Evolutionary conservation across 306 rosid genomes (phyloP), one percentile per base, ranked within the genome.

Genomic region (Quercus dentata): DNA sequence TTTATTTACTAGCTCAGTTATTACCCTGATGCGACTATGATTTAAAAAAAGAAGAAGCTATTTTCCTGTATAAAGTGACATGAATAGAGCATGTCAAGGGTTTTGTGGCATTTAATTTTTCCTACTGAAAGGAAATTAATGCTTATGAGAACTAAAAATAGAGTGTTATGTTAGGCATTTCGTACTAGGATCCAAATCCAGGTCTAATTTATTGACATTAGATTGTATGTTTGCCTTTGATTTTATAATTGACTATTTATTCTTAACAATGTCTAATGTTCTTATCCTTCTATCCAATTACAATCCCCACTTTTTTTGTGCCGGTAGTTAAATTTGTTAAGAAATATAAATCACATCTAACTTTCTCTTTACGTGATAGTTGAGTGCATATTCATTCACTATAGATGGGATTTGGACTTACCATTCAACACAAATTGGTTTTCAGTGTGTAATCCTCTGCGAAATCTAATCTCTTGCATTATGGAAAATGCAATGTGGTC

Each of bases 391-490:
- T 20, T 46, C 64, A 62, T 51, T 76, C 13, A 41, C 38, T 33
- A 57, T n/a, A 72, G 76, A 59, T 62, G 74, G 76, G 76, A 5
- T 14, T 63, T 63, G 33, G 28, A 6, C 69, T 27, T 63, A 15
- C 30, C 15, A 28, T 63, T 28, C 6, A 27, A 44, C 69, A 15
- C 9, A 28, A 28, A 3, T 5, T 28, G 9, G 75, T 55, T 75
- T 56, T 74, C 71, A 30, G 21, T 76, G 73, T 56, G 64, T 71
- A 49, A 27, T 65, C 68, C 69, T n/a, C 33, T 77, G 69, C 61
- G 74, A 77, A 20, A 38, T 33, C 14, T 46, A 28, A 63, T 63
- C 30, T 35, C 69, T 15, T 1, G 7, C 19, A 25, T 2, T 28
- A 35, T 3, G 12, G n/a, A 15, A 25, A 30, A n/a, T 64, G 38